Base-by-base conservation (phyloP, 2,329 filamentous ascomycete genomes). In the Hymenoscyphus salicellus region DNA sequence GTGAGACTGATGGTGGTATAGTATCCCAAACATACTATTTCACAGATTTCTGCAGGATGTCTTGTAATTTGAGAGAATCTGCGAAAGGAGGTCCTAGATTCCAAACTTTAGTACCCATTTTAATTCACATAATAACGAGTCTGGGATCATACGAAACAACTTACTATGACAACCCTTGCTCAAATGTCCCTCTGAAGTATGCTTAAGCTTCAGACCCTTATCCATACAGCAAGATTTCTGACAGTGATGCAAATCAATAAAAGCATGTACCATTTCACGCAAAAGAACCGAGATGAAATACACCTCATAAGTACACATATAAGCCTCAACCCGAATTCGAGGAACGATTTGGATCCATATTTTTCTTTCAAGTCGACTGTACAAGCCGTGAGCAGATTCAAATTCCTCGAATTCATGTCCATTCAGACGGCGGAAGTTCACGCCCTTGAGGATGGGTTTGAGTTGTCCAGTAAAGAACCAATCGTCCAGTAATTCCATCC, bases 241-340 rank as follows among this genome's bases (percentile, higher is more conserved):
- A 49, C 43, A 49, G 20, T 49, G 43, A 23, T 49, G 43, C 11
- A 49, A 49, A 61, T 57, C 55, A 20, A 57, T 38, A 36, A 57
- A 57, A 16, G 55, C 38, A 52, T 61, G 59, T 26, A 61, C 36
- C 59, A 61, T 46, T 38, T 30, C 59, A 11, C 55, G 43, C 5
- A 61, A 23, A 10, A 61, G 59, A 38, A 61, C 43, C 14, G 38
- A 32, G 59, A 61, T 46, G 11, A 61, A 52, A 17, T 46, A 61
- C 41, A 32, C 41, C 8, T 49, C 43, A 23, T 49, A 49, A 26
- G 43, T 49, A 49, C 43, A 49, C 43, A 49, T 49, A 23, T 23
- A 49, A 7, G 43, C 10, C 20, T 26, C n/a, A 20, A 49, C 43
- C n/a, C 20, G 43, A 49, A n/a, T 49, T 8, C 43, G 20, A 4